Evolutionary conservation across 2,329 filamentous ascomycete species (phyloP).

Genomic region (Fusarium sp.): DNA sequence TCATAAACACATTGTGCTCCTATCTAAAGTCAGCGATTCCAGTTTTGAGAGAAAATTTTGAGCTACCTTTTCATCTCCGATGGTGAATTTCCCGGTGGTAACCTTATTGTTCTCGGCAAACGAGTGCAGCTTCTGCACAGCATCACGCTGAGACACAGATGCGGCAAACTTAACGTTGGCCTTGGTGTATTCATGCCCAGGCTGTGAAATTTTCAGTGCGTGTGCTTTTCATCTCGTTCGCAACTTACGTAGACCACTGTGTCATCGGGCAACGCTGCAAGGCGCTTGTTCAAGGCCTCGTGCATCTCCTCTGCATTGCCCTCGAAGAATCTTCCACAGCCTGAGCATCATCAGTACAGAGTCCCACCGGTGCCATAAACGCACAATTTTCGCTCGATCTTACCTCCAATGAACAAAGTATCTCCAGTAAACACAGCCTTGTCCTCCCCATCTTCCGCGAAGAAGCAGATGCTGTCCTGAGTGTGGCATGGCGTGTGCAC

Average conservation of each 20-base stretch:
- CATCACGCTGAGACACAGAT: conserved; percentile 79
- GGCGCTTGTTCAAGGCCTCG: conserved; percentile 86
- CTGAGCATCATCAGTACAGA: conserved; percentile 57
- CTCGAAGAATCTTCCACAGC: conserved; percentile 97
- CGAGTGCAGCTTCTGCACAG: conserved; percentile 80
- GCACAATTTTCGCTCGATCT: conserved; percentile 6
- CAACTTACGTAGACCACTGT: conserved; percentile 86
- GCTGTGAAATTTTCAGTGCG: conserved; percentile 61
- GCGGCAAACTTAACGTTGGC: conserved; percentile 90
- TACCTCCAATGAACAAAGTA: conserved; percentile 93
- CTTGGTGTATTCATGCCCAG: conserved; percentile 98
- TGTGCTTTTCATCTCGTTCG: background rate
- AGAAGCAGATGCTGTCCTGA: conserved; percentile 98
- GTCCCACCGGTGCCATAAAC: background rate
- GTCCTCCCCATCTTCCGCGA: conserved; percentile 81
- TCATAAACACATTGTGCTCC: conserved; percentile 98
- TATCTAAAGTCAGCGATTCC: conserved; percentile 53
- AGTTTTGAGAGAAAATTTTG: background rate
- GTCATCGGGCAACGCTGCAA: conserved; percentile 86
- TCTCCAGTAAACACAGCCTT: conserved; percentile 95
- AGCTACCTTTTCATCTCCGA: conserved; percentile 92
- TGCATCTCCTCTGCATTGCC: conserved; percentile 92
- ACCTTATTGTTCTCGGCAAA: conserved; percentile 85
- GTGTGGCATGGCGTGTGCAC: conserved; percentile 98
- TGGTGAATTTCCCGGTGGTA: conserved; percentile 96